A percentile compares a stretch with the other conserved stretches of the same genome.
Evolutionary conservation across 1,284 basidiomycete genomes (phyloP).

Genomic region (Mixia osmundae): DNA sequence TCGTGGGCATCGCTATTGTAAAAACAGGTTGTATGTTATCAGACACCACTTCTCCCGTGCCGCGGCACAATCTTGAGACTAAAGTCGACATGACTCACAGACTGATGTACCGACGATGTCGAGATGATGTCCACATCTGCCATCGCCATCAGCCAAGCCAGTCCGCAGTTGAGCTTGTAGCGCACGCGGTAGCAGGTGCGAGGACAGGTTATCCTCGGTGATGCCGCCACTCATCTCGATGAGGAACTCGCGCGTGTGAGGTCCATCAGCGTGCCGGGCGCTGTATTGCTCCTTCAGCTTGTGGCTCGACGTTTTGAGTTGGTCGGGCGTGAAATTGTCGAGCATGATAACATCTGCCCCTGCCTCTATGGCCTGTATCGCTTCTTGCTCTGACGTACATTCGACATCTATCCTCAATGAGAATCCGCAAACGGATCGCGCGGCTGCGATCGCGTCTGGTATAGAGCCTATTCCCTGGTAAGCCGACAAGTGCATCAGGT

Average conservation of each 20-base stretch:
- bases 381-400: conserved; percentile 66
- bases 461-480: conserved; percentile 51
- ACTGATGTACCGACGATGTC: conserved; percentile 72
- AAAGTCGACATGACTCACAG: conserved; percentile 75
- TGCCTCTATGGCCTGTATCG: conserved; percentile 81
- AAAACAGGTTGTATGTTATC: neutral
- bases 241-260: conserved; percentile 44
- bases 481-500: neutral
- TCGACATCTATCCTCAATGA: conserved; percentile 84
- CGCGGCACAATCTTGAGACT: conserved; percentile 62
- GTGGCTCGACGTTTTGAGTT: conserved; percentile 41
- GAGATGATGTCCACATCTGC: conserved; percentile 84
- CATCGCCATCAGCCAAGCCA: neutral
- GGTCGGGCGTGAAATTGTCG: conserved; percentile 68
- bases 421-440: conserved; percentile 76
- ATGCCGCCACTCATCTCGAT: conserved; percentile 84
- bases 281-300: conserved; percentile 41
- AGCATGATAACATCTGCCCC: conserved; percentile 97
- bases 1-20: neutral
- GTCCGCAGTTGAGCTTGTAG: neutral
- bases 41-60: neutral
- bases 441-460: conserved; percentile 57
- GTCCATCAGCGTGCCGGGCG: conserved; percentile 16
- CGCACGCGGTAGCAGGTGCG: conserved; percentile 15
- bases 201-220: conserved; percentile 53